phyloP scores from a whole-genome alignment of 2,329 filamentous ascomycete genomes.

The Lecanicillium sp. region DNA sequence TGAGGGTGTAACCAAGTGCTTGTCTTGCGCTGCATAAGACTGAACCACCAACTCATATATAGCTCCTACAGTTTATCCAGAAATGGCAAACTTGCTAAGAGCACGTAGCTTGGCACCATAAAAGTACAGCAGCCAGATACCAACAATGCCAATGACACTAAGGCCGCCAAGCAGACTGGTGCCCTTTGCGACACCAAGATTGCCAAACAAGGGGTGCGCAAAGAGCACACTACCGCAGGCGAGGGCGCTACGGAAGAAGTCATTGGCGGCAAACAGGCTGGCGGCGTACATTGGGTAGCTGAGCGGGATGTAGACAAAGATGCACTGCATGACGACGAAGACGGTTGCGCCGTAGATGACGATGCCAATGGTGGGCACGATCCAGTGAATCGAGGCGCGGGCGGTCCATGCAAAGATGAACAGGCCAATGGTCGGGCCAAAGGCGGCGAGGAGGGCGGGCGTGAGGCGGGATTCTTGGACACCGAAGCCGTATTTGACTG shows the following conservation, averaged over 20 bases:
- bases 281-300: conserved; percentile 49
- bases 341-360: conserved; percentile 42
- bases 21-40: too few relatives aligned
- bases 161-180: conserved; percentile 48
- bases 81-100: conserved; percentile 48
- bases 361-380: conserved; percentile 49
- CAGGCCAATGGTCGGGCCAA: conserved; percentile 48
- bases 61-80: too few relatives aligned
- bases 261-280: conserved; percentile 51
- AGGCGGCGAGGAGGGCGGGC: conserved; percentile 43
- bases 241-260: conserved; percentile 48
- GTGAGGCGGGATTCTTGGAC: conserved; percentile 45
- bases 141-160: conserved; percentile 44
- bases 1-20: too few relatives aligned
- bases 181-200: conserved; percentile 50
- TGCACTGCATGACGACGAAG: conserved; percentile 50
- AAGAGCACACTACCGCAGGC: conserved; percentile 54
- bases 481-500: conserved; percentile 38
- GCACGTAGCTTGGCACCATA: conserved; percentile 45
- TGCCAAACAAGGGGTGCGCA: conserved; percentile 48
- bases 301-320: conserved; percentile 52
- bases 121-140: conserved; percentile 52
- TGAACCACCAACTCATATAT: too few relatives aligned
- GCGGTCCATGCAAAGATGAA: conserved; percentile 55
- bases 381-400: conserved; percentile 41